Percentiles rank a stretch among this genome's conserved stretches.
phyloP scores from a whole-genome alignment of 495 filamentous ascomycete species.

The Aspergillus wentii region DNA sequence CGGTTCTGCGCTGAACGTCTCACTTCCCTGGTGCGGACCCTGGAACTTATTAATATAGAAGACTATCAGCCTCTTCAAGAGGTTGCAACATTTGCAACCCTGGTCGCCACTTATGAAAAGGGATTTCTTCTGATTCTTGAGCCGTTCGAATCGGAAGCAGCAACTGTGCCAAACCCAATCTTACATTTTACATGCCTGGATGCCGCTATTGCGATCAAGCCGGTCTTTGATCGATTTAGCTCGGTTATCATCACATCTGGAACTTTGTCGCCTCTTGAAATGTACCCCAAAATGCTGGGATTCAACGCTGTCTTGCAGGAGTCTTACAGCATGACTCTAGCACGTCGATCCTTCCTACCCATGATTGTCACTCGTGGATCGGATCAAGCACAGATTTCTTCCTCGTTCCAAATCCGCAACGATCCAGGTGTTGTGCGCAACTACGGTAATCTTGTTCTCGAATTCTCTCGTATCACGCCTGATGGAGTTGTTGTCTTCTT shows the following conservation, averaged over 20 bases:
- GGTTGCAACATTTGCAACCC: slow-evolving; percentile 96
- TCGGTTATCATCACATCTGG: slow-evolving; percentile 99
- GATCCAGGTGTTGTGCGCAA: slow-evolving; percentile 93
- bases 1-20: slow-evolving; percentile 92
- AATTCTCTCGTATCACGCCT: slow-evolving; percentile 90
- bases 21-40: slow-evolving; percentile 88
- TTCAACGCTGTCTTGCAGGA: slow-evolving; percentile 90
- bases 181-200: slow-evolving; percentile 96
- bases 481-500: slow-evolving; percentile 99
- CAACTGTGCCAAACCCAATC: slow-evolving; percentile 92
- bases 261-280: slow-evolving; percentile 93
- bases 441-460: slow-evolving; percentile 86
- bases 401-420: slow-evolving; percentile 89
- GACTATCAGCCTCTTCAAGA: slow-evolving; percentile 97
- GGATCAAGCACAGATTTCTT: slow-evolving; percentile 88
- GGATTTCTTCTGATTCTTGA: slow-evolving; percentile 95
- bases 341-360: slow-evolving; percentile 89
- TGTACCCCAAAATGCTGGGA: slow-evolving; percentile 98
- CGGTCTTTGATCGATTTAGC: slow-evolving; percentile 93
- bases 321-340: slow-evolving; percentile 95
- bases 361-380: slow-evolving; percentile 96
- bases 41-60: slow-evolving; percentile 96
- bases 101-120: slow-evolving; percentile 95
- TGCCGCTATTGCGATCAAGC: slow-evolving; percentile 97
- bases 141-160: slow-evolving; percentile 91